These are phyloP conservation scores for Platanthera zijinensis DNA, from an alignment of 106 monocot genomes.

Conservation along the genomic window DNA sequence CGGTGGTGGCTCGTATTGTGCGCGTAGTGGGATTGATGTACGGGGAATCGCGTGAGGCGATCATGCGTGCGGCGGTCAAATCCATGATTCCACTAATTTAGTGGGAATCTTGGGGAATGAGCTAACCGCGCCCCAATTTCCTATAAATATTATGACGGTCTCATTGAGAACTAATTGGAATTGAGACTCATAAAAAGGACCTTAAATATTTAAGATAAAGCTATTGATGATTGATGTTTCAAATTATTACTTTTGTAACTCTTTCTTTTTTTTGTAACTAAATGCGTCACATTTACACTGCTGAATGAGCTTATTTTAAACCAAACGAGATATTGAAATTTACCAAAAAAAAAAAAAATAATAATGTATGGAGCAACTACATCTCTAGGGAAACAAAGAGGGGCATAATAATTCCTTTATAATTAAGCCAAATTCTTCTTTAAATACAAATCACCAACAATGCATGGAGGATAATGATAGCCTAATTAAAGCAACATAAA, in stretches of 20 bases:
- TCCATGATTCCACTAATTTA: too few species aligned
- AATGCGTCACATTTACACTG: not conserved
- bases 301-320: not conserved
- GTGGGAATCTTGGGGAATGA: too few species aligned
- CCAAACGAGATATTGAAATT: not conserved
- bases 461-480: not conserved
- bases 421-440: not conserved
- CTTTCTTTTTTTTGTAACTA: not conserved
- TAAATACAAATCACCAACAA: not conserved
- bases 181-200: too few species aligned
- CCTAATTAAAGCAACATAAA: not conserved
- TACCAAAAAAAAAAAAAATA: not conserved
- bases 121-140: too few species aligned
- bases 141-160: too few species aligned
- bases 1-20: too few species aligned
- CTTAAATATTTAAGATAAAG: too few species aligned
- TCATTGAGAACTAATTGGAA: too few species aligned
- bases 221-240: too few species aligned
- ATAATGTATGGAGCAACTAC: not conserved
- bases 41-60: too few species aligned
- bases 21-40: too few species aligned
- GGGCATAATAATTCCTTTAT: not conserved
- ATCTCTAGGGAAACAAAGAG: not conserved
- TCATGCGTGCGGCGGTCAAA: too few species aligned
- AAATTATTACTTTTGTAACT: not conserved